Base-by-base conservation (phyloP, 2,329 filamentous ascomycete genomes). In the Hirsutella rhossiliensis region DNA sequence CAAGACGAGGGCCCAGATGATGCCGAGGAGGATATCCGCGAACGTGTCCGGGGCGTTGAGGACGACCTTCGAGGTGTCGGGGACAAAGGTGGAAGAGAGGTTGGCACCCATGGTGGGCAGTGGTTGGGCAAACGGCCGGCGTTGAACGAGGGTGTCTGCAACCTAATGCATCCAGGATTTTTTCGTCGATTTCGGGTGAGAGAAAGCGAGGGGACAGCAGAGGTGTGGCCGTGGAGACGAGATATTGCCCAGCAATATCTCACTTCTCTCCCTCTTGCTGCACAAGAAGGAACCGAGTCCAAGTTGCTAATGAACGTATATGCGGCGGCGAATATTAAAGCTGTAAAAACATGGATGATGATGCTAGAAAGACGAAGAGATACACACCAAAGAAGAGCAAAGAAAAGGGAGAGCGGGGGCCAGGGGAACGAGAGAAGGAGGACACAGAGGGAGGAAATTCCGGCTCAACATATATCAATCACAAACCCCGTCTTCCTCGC, bases 41-140 rank as follows among this genome's bases (percentile, higher is more conserved):
- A 39, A 28, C 30, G 48, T 45, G 43, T 69, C 66, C 17, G 51
- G 11, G 2, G 56, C 53, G 37, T 57, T 56, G 47, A 65, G 55
- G 41, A 56, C 52, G 40, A 53, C 56, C 43, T 51, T 54, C 40
- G 63, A 66, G 31, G 58, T 64, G 55, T 68, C 64, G 32, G 61
- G 58, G 43, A 57, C 54, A 38, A 62, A 55, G 17, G 53, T 55
- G 27, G 58, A 59, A n/a, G 65, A 68, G 27, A 67, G 63, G 43
- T 66, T 66, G 47, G 52, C 53, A 47, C 64, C 65, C 65, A 68
- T 68, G 39, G 41, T 6, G 34, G 34, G 34, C 34, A n/a, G 11
- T 37, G 34, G 5, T 37, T 17, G 11, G 34, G 18, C 17, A 17
- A 17, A 17, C 18, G 18, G 34, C 34, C 34, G n/a, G 34, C 17